A percentile compares a stretch with the other conserved stretches of the same genome.
Evolutionary conservation across 2,329 filamentous ascomycete genomes (phyloP).

Genomic region (Harringtonia aguacate): DNA sequence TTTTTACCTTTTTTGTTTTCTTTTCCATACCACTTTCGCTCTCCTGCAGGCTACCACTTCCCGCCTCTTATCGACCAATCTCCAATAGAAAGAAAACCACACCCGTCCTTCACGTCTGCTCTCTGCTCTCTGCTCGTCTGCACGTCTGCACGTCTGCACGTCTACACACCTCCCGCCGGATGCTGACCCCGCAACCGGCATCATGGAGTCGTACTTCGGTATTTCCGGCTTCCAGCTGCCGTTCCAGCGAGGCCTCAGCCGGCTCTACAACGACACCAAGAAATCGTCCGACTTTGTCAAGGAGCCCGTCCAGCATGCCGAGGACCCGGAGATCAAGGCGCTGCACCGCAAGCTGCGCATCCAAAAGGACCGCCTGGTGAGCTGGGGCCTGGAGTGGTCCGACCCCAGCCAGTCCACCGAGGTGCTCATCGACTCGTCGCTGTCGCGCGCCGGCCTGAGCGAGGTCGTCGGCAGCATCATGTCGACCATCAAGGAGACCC

Average conservation of each 20-base stretch:
- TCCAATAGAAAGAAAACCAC: no score
- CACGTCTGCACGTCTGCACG: no score
- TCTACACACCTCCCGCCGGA: no score
- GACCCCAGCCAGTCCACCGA: constrained; percentile 47
- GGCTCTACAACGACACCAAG: constrained; percentile 74
- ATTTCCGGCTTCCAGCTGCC: constrained; percentile 42
- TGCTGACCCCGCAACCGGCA: not conserved
- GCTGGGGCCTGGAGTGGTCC: constrained; percentile 75
- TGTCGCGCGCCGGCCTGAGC: constrained; percentile 63
- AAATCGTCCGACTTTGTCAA: constrained; percentile 65
- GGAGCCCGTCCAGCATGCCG: constrained; percentile 48
- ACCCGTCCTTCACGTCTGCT: no score
- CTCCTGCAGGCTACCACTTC: no score
- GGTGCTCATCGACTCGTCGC: constrained; percentile 59
- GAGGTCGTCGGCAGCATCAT: constrained; percentile 71
- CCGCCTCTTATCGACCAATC: no score
- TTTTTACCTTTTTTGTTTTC: no score
- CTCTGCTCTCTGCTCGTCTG: not conserved
- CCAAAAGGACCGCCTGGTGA: constrained; percentile 67
- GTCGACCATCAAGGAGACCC: constrained; percentile 68
- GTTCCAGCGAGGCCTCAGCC: constrained; percentile 53
- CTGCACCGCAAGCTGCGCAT: constrained; percentile 69
- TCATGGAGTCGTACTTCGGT: constrained; percentile 42
- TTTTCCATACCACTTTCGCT: no score
- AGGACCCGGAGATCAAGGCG: constrained; percentile 59